Evolutionary conservation across 192 early-diverging fungal genomes (phyloP), one percentile per base, ranked within the genome.

Genomic region (Kickxella alabastrina): DNA sequence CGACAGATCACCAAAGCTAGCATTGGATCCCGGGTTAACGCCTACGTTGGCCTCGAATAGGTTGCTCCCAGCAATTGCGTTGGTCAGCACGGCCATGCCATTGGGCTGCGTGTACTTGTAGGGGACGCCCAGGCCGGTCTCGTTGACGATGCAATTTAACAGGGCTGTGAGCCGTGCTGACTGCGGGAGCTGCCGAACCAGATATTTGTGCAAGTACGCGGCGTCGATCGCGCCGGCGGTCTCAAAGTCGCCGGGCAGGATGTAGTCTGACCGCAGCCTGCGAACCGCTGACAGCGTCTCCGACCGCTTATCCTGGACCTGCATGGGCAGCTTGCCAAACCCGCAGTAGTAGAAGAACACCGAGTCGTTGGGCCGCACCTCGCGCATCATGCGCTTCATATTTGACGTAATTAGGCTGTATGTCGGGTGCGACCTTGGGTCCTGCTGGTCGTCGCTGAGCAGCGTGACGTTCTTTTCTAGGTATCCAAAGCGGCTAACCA

Each of bases 261-360:
- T 86, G 24, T 85, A 89, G 54, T 86, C 84, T 56, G 78, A 78
- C 36, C 75, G 77, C 76, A 77, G 79, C 52, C 19, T 69, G 57
- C 57, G 79, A 74, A 74, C 84, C 48, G 35, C 74, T 59, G 38
- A 17, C 35, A 75, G 31, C 12, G 51, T 62, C 56, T 76, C 59
- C 26, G 51, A 39, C 45, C 41, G 57, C 3, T 42, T 48, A 2
- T 65, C 63, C 10, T 35, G 40, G 2, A 66, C 43, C 48, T 74
- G 70, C 19, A 49, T 15, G 14, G 70, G 62, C 26, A 75, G 76
- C 10, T 79, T 69, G 24, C 88, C 82, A 52, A 87, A 87, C 25
- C 91, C 91, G 45, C 79, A 86, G 57, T 75, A 91, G 64, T 88
- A 85, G 63, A 91, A 83, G 54, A 87, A 85, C 49, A 92, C 71